Evolutionary conservation across 352 stramenopile genomes (phyloP), one percentile per base, ranked within the genome.

Genomic region (Pythium insidiosum): DNA sequence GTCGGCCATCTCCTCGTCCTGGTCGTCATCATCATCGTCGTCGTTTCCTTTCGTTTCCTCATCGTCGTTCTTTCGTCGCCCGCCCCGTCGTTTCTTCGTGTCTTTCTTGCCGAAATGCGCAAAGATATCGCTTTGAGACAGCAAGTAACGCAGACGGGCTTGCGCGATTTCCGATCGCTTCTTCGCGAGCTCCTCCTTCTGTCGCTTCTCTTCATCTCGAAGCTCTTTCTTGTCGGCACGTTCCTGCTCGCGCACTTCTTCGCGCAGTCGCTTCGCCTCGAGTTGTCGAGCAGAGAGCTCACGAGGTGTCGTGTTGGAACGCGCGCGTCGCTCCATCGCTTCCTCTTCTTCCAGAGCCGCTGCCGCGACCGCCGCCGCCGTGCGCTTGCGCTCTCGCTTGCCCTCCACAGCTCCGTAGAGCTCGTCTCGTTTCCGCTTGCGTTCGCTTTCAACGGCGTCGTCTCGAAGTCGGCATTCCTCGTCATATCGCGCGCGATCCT

Each of bases 61-160:
- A 3, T 50, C 50, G 19, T 59, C 68, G 44, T 85, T 78, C 16
- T 81, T 87, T 20, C 59, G 68, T 37, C 45, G 52, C 4, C 39
- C 44, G 9, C 41, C 22, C 13, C 4, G 5, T 16, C 23, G 24
- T 23, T 68, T 85, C 43, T 67, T 70, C 1, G 67, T 33, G 28
- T 15, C 28, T 15, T 33, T 33, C 61, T 95, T 88, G 15, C 91
- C 90, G 63, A 99, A 99, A 54, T 99, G 95, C 28, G 91, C 88
- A 67, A 99, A 99, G 11, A 99, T 95, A 48, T 99, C 95, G 26
- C 86, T 97, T 61, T 99, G 95, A 0, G 78, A 87, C 22, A 99
- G 77, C 35, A 99, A 54, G 63, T 97, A 99, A 50, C 97, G 69
- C 35, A 99, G 72, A 46, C 81, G 61, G 31, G 78, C 81, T 10